Conservation (phyloP, 768 basidiomycete genomes). For the Russula sp. region DNA sequence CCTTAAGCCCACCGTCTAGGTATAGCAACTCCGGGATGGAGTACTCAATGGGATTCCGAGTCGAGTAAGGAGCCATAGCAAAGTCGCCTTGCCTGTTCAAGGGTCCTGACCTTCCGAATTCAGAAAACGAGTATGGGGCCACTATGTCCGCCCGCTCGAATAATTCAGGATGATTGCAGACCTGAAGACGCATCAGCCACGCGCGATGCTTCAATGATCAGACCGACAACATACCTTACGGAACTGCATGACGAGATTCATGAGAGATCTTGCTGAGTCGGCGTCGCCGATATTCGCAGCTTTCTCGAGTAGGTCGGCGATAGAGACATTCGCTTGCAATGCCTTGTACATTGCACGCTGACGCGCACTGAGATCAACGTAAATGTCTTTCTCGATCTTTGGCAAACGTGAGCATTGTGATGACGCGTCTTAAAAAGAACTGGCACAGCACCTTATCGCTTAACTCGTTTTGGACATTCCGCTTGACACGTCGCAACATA, state of each 20-base stretch:
- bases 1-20: conserved; percentile 64
- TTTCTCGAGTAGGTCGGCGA: conserved; percentile 89
- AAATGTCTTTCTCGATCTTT: conserved; percentile 94
- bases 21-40: conserved; percentile 69
- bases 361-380: conserved; percentile 88
- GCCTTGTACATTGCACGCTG: conserved; percentile 88
- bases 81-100: conserved; percentile 86
- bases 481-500: conserved; percentile 95
- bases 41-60: conserved; percentile 79
- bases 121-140: conserved; percentile 85
- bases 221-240: conserved; percentile 58
- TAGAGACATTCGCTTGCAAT: conserved; percentile 86
- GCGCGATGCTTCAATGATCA: background rate
- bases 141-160: conserved; percentile 96
- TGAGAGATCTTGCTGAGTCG: conserved; percentile 86
- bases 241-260: conserved; percentile 99
- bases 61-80: conserved; percentile 75
- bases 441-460: conserved; percentile 77
- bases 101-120: conserved; percentile 73
- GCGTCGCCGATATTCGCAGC: conserved; percentile 87
- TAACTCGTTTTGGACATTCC: conserved; percentile 98
- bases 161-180: conserved; percentile 97
- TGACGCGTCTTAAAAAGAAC: background rate
- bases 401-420: background rate
- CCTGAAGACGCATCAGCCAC: conserved; percentile 36